Percentiles rank a stretch among this genome's conserved stretches.
Evolutionary conservation across 108 stramenopile genomes (phyloP).

Genomic region (Fragilariopsis cylindrus): DNA sequence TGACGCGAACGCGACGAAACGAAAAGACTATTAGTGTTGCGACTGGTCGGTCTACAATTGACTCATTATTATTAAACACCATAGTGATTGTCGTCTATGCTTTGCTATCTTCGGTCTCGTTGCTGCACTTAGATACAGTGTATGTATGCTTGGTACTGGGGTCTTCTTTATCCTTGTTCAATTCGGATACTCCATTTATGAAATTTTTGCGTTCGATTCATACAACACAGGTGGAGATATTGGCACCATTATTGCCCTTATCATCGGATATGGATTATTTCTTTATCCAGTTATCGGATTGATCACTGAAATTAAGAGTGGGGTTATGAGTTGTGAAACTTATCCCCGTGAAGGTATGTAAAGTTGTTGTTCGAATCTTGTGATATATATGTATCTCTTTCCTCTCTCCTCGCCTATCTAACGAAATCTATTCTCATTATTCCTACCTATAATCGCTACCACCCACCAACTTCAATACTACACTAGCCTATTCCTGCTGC

Average conservation of each 20-base stretch:
- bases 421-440: no score
- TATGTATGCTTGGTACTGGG: slow-evolving; percentile 11
- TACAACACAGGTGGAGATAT: neutral
- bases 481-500: no score
- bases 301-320: slow-evolving; percentile 34
- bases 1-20: no score
- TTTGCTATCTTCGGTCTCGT: neutral
- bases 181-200: neutral
- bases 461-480: no score
- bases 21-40: no score
- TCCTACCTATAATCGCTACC: no score
- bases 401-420: no score
- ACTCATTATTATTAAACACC: no score
- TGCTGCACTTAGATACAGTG: slow-evolving; percentile 30
- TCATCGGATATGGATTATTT: slow-evolving; percentile 13
- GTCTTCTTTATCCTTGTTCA: slow-evolving; percentile 12
- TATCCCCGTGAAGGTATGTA: slow-evolving; percentile 27
- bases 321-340: slow-evolving; percentile 31
- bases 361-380: no score
- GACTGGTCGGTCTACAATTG: no score
- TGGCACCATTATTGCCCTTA: slow-evolving; percentile 3
- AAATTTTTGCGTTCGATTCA: slow-evolving; percentile 1
- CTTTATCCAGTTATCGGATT: slow-evolving; percentile 38
- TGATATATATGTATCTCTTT: no score
- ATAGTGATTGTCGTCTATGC: neutral